Evolutionary conservation across 108 stramenopile species (phyloP).

Genomic region (Cyclotella atomus): DNA sequence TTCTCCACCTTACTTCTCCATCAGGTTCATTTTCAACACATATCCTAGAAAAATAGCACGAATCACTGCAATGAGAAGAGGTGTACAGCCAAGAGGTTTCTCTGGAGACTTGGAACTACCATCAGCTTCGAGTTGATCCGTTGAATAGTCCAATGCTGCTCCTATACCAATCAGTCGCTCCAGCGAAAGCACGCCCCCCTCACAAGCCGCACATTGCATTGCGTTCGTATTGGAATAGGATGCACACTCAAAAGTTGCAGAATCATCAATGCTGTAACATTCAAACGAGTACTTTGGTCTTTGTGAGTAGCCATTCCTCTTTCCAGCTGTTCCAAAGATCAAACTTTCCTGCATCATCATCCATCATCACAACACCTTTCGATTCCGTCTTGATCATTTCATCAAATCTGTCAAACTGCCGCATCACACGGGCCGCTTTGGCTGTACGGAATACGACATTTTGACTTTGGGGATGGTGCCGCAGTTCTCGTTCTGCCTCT

Average conservation of each 20-base stretch:
- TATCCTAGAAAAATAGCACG: too few species aligned
- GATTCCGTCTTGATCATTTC: background rate
- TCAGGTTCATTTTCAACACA: too few species aligned
- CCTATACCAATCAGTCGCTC: background rate
- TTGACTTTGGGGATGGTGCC: background rate
- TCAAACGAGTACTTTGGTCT: too few species aligned
- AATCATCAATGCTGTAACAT: too few species aligned
- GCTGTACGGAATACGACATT: background rate
- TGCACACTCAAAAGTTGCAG: too few species aligned
- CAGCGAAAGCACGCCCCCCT: background rate
- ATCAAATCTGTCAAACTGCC: background rate
- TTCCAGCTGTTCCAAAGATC: background rate
- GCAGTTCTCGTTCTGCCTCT: background rate
- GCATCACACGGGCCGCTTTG: background rate
- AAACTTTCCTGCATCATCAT: background rate
- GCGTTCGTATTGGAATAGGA: background rate
- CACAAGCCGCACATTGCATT: background rate
- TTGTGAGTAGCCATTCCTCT: too few species aligned
- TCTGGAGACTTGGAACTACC: background rate
- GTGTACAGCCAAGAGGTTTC: background rate
- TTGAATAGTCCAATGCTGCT: background rate
- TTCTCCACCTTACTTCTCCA: background rate
- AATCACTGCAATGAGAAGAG: background rate
- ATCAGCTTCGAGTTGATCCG: background rate
- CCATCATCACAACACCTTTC: background rate